Evolutionary conservation across 106 monocot genomes (phyloP), one percentile per base, ranked within the genome.

Genomic region (Acanthochlamys bracteata): DNA sequence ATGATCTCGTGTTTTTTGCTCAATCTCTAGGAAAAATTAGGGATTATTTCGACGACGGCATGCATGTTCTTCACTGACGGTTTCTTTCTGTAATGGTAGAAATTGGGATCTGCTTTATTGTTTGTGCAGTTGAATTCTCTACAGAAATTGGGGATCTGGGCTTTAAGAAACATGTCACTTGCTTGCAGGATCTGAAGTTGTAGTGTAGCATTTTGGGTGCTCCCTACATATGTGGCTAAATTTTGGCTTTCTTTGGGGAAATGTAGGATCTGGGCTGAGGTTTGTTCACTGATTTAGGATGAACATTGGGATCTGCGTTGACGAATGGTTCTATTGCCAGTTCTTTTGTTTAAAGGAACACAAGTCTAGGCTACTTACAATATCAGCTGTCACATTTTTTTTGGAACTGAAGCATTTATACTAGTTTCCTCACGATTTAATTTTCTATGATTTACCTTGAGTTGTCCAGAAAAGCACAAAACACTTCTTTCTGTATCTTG

Each of bases 51-150:
- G n/a, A n/a, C n/a, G n/a, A n/a, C n/a, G n/a, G n/a, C n/a, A n/a
- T n/a, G 1, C 33, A 33, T 33, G 33, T 33, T 66, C 14, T 66
- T 66, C 66, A 66, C 66, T 0, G 22, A 66, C 25, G 53, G 66
- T 49, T 66, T 21, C 10, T 42, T 20, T 20, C 0, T 59, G 24
- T 24, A 26, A 24, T 0, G 0, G 33, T 6, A 6, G 33, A 26
- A 25, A 26, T 59, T 26, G 24, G 8, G 26, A 33, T 14, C 26
- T 27, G 56, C 3, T n/a, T 27, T 63, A 4, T 63, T 40, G 40
- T 17, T 63, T 42, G 59, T 1, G 0, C 11, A 26, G 26, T 55
- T 33, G 33, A 33, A 6, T 33, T 33, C 6, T 33, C 1, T 33
- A 33, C 33, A 33, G 33, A 33, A 33, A 33, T 33, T 33, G 33